Percentiles rank a stretch among this genome's conserved stretches.
Evolutionary conservation across 306 rosid species (phyloP).

Genomic region (Hippophae tibetana): DNA sequence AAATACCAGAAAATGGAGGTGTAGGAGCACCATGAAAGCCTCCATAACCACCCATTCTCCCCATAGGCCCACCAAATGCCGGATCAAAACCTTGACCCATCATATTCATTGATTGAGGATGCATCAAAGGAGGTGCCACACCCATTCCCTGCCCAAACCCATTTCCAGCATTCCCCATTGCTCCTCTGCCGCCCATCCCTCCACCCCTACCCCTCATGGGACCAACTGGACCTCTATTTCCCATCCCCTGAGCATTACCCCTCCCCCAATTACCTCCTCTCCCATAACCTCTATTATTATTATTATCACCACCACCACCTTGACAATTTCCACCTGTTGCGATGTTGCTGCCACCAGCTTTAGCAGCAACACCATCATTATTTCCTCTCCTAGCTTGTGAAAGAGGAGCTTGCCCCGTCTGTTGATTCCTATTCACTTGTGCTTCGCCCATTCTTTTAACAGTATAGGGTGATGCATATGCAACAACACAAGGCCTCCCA

Average conservation of each 20-base stretch:
- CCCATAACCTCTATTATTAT: constrained; percentile 65
- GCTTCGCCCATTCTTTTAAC: constrained; percentile 98
- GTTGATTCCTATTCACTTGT: constrained; percentile 71
- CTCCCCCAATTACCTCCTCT: constrained; percentile 86
- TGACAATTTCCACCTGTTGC: constrained; percentile 78
- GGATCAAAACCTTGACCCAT: constrained; percentile 97
- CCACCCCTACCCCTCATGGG: constrained; percentile 77
- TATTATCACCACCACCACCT: constrained; percentile 49
- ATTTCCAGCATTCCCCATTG: constrained; percentile 83
- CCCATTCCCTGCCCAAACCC: constrained; percentile 93
- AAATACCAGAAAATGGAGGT: constrained; percentile 74
- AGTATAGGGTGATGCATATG: constrained; percentile 64
- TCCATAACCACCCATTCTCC: constrained; percentile 81
- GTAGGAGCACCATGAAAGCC: constrained; percentile 91
- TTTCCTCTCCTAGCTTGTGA: constrained; percentile 60
- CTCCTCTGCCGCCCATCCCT: constrained; percentile 84
- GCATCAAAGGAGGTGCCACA: constrained; percentile 69
- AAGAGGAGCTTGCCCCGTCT: constrained; percentile 33
- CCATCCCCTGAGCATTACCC: constrained; percentile 28
- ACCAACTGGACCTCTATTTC: constrained; percentile 73
- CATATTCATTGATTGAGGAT: constrained; percentile 60
- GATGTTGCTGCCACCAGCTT: constrained; percentile 58
- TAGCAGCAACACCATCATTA: constrained; percentile 37
- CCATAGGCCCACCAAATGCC: constrained; percentile 85
- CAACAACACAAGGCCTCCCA: constrained; percentile 82